Evolutionary conservation across 2,329 filamentous ascomycete genomes (phyloP), one percentile per base, ranked within the genome.

Genomic region (Fusarium sp.): DNA sequence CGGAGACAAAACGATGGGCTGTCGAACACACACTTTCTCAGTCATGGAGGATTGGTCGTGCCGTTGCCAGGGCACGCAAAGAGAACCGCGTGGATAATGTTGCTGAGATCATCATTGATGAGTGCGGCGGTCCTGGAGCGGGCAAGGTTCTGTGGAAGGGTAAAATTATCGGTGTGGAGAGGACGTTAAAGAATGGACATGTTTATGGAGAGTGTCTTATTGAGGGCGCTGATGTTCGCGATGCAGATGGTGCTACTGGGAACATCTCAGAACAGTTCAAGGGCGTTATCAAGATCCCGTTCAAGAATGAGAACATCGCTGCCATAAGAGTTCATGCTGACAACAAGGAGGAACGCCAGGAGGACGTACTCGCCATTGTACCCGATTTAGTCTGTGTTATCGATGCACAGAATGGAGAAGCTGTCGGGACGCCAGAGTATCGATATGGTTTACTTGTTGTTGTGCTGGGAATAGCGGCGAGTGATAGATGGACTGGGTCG

Each of bases 221-320:
- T 51, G 81, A 87, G 58, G 83, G 82, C 5, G 77, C 79, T 20
- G 82, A 84, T 21, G 65, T 80, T 55, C 69, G 76, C 52, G 77
- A 79, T 6, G 74, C 76, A 25, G 67, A 71, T 4, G 53, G 60
- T 13, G 25, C 50, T 8, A 42, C 52, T 14, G 35, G 57, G 46
- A 37, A 49, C 13, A 18, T 23, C 4, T 4, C 47, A 2, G n/a
- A 66, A 4, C 70, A 76, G 31, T 78, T 84, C 74, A 60, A 72
- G 41, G 87, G 87, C 1, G 67, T 76, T 29, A 77, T 91, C 73
- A 89, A 86, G 72, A 88, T 92, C 47, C 89, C 89, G 0, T 91
- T 91, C 80, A 91, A 91, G 78, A 92, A 92, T 75, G 89, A 92
- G 73, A 92, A 91, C 70, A 89, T 92, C 42, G 85, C 85, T n/a